Evolutionary conservation across 2,329 filamentous ascomycete species (phyloP).

Genomic region (Paraconiothyrium sp.): DNA sequence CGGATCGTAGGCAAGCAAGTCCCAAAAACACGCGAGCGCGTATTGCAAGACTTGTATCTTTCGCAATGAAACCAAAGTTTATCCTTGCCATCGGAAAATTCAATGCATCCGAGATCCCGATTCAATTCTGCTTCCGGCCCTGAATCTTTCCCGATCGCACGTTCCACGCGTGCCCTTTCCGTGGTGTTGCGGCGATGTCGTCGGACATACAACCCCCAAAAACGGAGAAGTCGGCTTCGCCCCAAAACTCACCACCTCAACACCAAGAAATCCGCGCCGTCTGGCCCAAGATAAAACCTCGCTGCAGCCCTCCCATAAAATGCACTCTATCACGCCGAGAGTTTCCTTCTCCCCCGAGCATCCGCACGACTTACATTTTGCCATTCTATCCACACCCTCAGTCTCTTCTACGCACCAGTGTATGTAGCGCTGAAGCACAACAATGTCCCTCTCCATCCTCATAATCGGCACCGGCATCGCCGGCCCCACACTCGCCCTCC

Average conservation of each 20-base stretch:
- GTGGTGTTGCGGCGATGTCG: constrained; percentile 9
- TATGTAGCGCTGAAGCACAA: background rate
- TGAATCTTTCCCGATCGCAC: no score
- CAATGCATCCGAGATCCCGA: background rate
- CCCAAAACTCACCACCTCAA: background rate
- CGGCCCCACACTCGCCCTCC: constrained; percentile 58
- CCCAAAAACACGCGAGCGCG: background rate
- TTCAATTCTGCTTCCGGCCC: no score
- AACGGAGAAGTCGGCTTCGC: constrained; percentile 5
- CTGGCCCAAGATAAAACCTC: background rate
- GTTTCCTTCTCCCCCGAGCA: background rate
- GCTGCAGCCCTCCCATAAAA: background rate
- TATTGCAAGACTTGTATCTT: background rate
- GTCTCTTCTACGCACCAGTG: background rate
- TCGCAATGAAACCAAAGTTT: background rate
- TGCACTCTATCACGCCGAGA: background rate
- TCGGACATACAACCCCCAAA: constrained; percentile 4
- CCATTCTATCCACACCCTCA: background rate
- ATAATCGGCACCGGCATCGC: constrained; percentile 40
- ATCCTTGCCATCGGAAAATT: background rate
- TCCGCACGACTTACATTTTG: background rate
- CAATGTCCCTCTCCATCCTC: constrained; percentile 37
- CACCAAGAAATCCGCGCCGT: background rate
- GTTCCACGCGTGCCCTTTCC: background rate
- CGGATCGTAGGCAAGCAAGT: background rate